Base-by-base conservation (phyloP, 2,329 filamentous ascomycete species). In the Trichoderma breve region DNA sequence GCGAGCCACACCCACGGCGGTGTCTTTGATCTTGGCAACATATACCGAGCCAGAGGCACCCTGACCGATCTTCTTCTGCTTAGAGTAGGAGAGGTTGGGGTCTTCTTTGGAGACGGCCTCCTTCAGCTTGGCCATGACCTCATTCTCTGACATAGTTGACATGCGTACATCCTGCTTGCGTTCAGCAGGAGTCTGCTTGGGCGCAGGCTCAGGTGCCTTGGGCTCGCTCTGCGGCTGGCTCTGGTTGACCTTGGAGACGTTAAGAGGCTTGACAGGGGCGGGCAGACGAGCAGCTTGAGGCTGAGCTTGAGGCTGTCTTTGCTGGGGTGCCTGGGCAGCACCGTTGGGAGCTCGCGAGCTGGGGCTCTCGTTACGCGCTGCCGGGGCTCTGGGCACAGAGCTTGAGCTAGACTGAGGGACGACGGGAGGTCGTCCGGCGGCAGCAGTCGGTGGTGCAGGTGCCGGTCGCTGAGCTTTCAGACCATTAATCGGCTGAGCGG, bases 61-160 rank as follows among this genome's bases (percentile, higher is more conserved):
- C 82, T 99, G 96, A 24, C 96, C 96, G 82, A 99, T 98, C 88
- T 99, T 99, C 88, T 98, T 98, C 84, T 98, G 96, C 86, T 99
- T 99, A 78, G 95, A 95, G 85, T 99, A 99, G 28, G 95, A 97
- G 75, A 97, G 86, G 77, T 97, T 92, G 68, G 96, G 96, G 79
- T 97, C 95, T 73, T 97, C 94, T 81, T 97, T 97, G 74, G 95
- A 98, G 1, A 99, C 96, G 8, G 96, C 95, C 75, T 97, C 93
- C 80, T 95, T 93, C 69, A 99, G 87, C 80, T 94, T 96, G 75
- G 93, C 92, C 96, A 99, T 99, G 71, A 99, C 96, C 81, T 99
- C 95, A 75, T 88, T 92, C 83, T 99, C 96, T 11, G 93, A 93
- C 96, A 99, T 98, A 77, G 93, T 97, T 47, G 95, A 98, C 94